Conservation (phyloP, 257 asterid species). For the Thymus mandschuricus region DNA sequence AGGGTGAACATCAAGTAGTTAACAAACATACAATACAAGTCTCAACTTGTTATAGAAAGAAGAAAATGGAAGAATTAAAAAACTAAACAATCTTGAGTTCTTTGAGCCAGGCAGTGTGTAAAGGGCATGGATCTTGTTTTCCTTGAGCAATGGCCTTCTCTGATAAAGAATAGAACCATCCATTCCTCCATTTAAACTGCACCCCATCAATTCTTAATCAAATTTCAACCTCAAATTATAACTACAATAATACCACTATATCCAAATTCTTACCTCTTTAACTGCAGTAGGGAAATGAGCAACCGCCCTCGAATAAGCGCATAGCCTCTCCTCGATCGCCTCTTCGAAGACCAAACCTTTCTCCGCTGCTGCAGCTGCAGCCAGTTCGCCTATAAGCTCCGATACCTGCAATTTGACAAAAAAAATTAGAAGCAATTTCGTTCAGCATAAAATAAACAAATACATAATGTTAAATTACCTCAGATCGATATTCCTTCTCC, state of each 20-base stretch:
- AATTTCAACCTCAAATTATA: neutral
- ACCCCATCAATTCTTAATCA: slow-evolving; percentile 9
- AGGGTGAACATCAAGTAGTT: neutral
- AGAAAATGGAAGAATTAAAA: neutral
- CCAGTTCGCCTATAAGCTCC: slow-evolving; percentile 75
- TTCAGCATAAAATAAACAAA: neutral
- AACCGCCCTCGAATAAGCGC: slow-evolving; percentile 94
- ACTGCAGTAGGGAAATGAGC: slow-evolving; percentile 98
- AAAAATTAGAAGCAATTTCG: too few relatives aligned
- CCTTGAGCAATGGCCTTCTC: slow-evolving; percentile 83
- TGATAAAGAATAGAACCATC: slow-evolving; percentile 90
- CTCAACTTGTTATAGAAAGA: neutral
- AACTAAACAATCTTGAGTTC: slow-evolving; percentile 66
- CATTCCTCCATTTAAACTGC: slow-evolving; percentile 97
- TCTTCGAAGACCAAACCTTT: slow-evolving; percentile 73
- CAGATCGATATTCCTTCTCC: slow-evolving; percentile 83
- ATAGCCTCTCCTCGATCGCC: slow-evolving; percentile 79
- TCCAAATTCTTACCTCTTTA: slow-evolving; percentile 67
- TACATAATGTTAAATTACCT: slow-evolving; percentile 47
- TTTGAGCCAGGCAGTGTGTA: slow-evolving; percentile 95
- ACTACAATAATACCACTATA: neutral
- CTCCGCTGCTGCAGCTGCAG: slow-evolving; percentile 82
- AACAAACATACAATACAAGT: neutral
- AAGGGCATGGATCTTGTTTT: slow-evolving; percentile 86
- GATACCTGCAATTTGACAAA: slow-evolving; percentile 58